Evolutionary conservation across 768 basidiomycete species (phyloP).

Genomic region (Asterophora parasitica): DNA sequence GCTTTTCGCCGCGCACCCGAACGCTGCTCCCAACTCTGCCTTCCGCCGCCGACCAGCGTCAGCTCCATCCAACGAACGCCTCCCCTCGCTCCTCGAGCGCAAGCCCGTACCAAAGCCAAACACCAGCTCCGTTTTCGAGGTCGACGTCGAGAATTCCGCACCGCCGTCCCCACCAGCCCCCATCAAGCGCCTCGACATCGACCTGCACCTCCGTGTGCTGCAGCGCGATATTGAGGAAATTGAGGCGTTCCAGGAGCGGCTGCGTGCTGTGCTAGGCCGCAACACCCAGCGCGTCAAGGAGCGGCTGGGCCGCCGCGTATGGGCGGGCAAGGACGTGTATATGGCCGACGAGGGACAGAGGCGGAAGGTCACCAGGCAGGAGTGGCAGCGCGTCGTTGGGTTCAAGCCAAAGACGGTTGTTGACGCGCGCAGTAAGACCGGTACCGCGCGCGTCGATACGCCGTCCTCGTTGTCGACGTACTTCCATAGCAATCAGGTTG

Average conservation of each 20-base stretch:
- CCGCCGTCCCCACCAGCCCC: conserved; percentile 17
- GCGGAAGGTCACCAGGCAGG: conserved; percentile 32
- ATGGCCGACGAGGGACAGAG: conserved; percentile 28
- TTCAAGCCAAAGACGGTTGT: conserved; percentile 29
- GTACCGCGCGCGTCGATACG: neutral
- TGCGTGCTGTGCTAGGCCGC: conserved; percentile 43
- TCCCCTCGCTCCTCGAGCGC: conserved; percentile 4
- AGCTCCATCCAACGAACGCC: neutral
- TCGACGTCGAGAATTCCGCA: conserved; percentile 30
- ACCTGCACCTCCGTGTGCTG: conserved; percentile 54
- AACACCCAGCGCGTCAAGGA: conserved; percentile 65
- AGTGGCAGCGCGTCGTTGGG: conserved; percentile 49
- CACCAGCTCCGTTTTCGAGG: conserved; percentile 26
- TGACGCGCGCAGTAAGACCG: conserved; percentile 4
- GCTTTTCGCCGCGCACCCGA: neutral
- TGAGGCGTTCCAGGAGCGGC: conserved; percentile 34
- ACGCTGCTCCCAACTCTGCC: neutral
- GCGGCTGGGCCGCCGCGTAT: conserved; percentile 72
- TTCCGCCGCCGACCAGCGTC: conserved; percentile 1
- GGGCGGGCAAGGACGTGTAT: conserved; percentile 55
- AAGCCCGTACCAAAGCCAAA: conserved; percentile 8
- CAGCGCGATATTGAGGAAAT: conserved; percentile 50
- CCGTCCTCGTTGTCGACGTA: neutral
- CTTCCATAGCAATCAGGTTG: conserved; percentile 11
- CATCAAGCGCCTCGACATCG: conserved; percentile 42